Evolutionary conservation across 1,284 basidiomycete species (phyloP).

Genomic region (Papiliotrema terrestris): DNA sequence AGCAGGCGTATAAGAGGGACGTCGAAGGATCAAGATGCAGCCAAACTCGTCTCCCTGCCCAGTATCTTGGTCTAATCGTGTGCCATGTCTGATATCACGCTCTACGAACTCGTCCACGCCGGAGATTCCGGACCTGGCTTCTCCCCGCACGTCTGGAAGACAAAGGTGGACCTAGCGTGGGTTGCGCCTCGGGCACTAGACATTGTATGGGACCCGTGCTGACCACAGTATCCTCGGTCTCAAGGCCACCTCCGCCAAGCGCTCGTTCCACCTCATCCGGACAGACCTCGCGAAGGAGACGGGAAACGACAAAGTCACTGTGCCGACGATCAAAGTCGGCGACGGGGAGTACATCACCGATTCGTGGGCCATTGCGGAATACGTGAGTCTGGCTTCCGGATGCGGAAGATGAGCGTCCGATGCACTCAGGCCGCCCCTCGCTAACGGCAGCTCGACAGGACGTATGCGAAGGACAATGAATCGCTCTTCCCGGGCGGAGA

Average conservation of each 20-base stretch:
- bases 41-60: too few relatives aligned
- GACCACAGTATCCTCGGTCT: conserved; percentile 22
- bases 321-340: conserved; percentile 25
- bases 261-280: conserved; percentile 28
- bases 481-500: conserved; percentile 21
- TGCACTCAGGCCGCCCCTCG: neutral
- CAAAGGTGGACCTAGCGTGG: conserved; percentile 5
- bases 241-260: conserved; percentile 8
- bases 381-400: conserved; percentile 11
- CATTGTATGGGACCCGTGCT: neutral
- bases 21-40: too few relatives aligned
- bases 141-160: conserved; percentile 6
- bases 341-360: conserved; percentile 30
- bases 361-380: conserved; percentile 33
- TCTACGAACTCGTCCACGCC: neutral
- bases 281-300: conserved; percentile 21
- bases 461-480: conserved; percentile 21
- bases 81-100: conserved; percentile 2
- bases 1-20: too few relatives aligned
- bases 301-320: conserved; percentile 32
- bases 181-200: neutral
- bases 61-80: too few relatives aligned
- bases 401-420: too few relatives aligned
- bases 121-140: neutral
- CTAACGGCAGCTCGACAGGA: conserved; percentile 22